Evolutionary conservation across 2,329 filamentous ascomycete species (phyloP).

Genomic region (Phaeoacremonium minimum): DNA sequence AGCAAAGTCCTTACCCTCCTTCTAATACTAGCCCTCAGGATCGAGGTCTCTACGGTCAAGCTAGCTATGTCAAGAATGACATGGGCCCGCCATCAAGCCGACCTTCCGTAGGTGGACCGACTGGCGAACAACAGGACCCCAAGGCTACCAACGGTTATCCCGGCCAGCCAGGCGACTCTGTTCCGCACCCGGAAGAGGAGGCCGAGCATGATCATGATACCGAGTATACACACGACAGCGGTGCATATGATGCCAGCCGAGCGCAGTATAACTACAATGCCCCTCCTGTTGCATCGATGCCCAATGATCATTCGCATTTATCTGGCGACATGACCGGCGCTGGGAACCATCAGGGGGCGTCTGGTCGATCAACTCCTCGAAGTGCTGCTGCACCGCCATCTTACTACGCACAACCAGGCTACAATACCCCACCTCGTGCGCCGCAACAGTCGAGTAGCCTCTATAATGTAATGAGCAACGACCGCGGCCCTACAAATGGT

Average conservation of each 20-base stretch:
- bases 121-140: constrained; percentile 59
- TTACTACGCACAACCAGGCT: constrained; percentile 70
- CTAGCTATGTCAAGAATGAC: constrained; percentile 74
- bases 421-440: constrained; percentile 74
- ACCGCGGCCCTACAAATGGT: constrained; percentile 65
- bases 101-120: constrained; percentile 50
- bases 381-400: constrained; percentile 67
- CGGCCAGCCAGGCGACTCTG: constrained; percentile 48
- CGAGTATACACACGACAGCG: constrained; percentile 84
- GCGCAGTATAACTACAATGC: constrained; percentile 75
- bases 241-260: constrained; percentile 68
- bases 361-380: constrained; percentile 80
- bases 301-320: constrained; percentile 71
- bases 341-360: constrained; percentile 72
- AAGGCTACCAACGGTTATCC: constrained; percentile 60
- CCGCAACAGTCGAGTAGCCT: constrained; percentile 70
- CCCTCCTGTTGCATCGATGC: constrained; percentile 59
- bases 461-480: constrained; percentile 86
- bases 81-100: constrained; percentile 78
- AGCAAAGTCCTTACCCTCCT: constrained; percentile 69
- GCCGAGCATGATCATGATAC: constrained; percentile 69
- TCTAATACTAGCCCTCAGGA: constrained; percentile 56
- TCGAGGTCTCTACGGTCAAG: constrained; percentile 61
- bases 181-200: constrained; percentile 54
- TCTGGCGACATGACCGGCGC: constrained; percentile 81